These are phyloP conservation scores for Dunaliella primolecta DNA, from an alignment of 139 green algal genomes.

Conservation along the genomic window DNA sequence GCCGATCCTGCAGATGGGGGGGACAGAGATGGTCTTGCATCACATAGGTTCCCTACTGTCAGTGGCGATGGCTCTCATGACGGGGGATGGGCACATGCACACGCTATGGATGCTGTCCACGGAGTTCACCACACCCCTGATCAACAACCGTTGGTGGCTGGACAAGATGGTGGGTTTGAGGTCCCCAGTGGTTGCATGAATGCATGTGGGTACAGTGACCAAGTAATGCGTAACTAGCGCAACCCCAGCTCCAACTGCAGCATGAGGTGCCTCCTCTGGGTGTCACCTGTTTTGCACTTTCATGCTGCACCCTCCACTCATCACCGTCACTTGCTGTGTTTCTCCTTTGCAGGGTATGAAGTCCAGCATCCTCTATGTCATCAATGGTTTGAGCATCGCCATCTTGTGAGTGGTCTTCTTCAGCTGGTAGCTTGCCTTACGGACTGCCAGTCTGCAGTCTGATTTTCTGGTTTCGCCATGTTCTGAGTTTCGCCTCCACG, in stretches of 20 bases:
- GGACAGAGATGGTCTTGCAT: conserved; percentile 34
- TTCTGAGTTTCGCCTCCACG: no score
- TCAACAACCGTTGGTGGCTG: conserved; percentile 32
- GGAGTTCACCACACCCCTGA: conserved; percentile 45
- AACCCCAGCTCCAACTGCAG: no score
- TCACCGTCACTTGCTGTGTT: no score
- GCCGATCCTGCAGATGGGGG: conserved; percentile 49
- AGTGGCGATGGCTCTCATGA: conserved; percentile 12
- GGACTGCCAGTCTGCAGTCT: no score
- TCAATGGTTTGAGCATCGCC: conserved; percentile 39
- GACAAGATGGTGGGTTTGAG: conserved; percentile 22
- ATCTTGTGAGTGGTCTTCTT: background rate
- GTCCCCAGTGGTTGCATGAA: background rate
- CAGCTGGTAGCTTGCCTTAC: background rate
- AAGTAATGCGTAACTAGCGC: background rate
- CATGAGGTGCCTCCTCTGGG: no score
- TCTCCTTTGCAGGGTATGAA: conserved; percentile 21
- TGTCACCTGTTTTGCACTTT: no score
- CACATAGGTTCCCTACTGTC: conserved; percentile 26
- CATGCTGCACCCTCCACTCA: no score
- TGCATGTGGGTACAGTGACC: background rate
- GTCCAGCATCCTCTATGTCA: conserved; percentile 18
- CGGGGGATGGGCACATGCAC: conserved; percentile 28
- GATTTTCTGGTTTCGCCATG: no score
- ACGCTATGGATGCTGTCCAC: conserved; percentile 44